These are phyloP conservation scores for Emergomyces pasteurianus DNA, from an alignment of 2,329 filamentous ascomycete genomes.

Conservation along the genomic window DNA sequence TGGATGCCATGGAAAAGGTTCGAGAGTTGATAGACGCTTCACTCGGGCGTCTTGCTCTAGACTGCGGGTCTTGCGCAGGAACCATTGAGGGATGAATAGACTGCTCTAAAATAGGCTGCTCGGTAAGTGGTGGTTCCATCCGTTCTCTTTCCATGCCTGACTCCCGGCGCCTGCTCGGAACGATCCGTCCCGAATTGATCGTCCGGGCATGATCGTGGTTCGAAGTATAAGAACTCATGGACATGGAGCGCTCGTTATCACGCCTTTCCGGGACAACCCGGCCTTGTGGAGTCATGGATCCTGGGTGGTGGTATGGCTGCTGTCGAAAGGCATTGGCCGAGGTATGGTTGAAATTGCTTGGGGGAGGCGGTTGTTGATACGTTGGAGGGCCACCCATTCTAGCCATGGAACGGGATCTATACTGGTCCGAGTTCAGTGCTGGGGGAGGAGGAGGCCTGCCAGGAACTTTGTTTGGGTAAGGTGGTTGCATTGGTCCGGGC, in stretches of 20 bases:
- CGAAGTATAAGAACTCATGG: slow-evolving; percentile 71
- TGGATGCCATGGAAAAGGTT: slow-evolving; percentile 86
- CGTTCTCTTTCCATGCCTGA: slow-evolving; percentile 27
- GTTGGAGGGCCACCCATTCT: slow-evolving; percentile 60
- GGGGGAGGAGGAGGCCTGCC: slow-evolving; percentile 50
- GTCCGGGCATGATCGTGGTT: slow-evolving; percentile 74
- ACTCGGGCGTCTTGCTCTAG: slow-evolving; percentile 29
- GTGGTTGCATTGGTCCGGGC: slow-evolving; percentile 38
- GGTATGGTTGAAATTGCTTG: slow-evolving; percentile 51
- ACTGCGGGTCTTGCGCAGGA: slow-evolving; percentile 12
- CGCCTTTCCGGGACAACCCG: slow-evolving; percentile 82
- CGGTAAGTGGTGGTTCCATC: slow-evolving; percentile 25
- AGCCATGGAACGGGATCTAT: slow-evolving; percentile 87
- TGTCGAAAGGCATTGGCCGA: slow-evolving; percentile 69
- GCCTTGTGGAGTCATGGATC: slow-evolving; percentile 80
- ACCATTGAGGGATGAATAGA: not conserved
- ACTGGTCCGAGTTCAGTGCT: slow-evolving; percentile 71
- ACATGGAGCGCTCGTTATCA: slow-evolving; percentile 92
- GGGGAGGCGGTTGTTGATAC: slow-evolving; percentile 48
- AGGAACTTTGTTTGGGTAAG: slow-evolving; percentile 47
- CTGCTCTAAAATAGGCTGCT: slow-evolving; percentile 35
- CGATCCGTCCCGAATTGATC: slow-evolving; percentile 73
- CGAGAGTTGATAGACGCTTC: slow-evolving; percentile 39
- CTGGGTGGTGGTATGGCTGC: slow-evolving; percentile 52
- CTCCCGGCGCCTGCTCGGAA: slow-evolving; percentile 61